A percentile compares a stretch with the other conserved stretches of the same genome.
These are phyloP conservation scores for Cornus suecica DNA, from an alignment of 148 eudicot species.

Conservation along the genomic window DNA sequence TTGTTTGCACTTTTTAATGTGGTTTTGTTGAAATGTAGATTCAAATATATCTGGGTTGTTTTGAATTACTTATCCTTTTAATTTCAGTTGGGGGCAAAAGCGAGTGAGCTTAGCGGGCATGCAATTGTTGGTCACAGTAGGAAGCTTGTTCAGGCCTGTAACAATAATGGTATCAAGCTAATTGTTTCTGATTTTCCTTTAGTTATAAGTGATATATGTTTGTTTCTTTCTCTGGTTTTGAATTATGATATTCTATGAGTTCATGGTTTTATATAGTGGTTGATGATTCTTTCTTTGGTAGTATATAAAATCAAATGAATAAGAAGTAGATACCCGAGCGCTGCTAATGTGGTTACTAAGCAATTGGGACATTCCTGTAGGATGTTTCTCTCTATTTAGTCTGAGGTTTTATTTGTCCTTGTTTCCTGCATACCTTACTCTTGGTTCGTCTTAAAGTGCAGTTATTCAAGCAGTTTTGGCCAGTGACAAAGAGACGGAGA, in stretches of 20 bases:
- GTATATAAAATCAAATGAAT: too few species aligned
- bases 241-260: background rate
- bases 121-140: constrained; percentile 24
- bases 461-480: constrained; percentile 54
- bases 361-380: constrained; percentile 1
- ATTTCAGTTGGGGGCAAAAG: constrained; percentile 41
- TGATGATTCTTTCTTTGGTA: too few species aligned
- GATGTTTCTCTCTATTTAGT: background rate
- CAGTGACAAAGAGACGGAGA: constrained; percentile 47
- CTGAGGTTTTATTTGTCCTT: background rate
- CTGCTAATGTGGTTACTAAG: too few species aligned
- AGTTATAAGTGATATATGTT: background rate
- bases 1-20: background rate
- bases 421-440: background rate
- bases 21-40: background rate
- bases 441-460: constrained; percentile 23
- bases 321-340: too few species aligned
- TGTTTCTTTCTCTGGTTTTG: background rate
- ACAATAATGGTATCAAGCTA: constrained; percentile 34
- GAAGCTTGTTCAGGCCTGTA: constrained; percentile 14
- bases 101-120: constrained; percentile 41
- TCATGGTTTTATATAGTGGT: too few species aligned
- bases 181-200: background rate
- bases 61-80: background rate
- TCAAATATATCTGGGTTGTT: background rate